Conservation (phyloP, 352 stramenopile species). For the Globisporangium emineosum region DNA sequence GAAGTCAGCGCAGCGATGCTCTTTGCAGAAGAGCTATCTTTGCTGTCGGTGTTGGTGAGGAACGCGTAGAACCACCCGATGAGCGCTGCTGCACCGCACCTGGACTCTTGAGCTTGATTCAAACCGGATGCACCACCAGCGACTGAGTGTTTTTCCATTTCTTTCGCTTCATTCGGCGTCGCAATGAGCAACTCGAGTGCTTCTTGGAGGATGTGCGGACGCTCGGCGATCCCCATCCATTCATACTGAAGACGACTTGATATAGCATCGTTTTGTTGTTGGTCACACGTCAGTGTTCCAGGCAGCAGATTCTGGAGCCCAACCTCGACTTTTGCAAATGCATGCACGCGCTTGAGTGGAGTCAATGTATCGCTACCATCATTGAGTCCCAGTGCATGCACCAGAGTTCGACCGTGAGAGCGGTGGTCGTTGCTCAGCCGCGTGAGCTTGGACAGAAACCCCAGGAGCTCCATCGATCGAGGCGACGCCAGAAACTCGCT, state of each 20-base stretch:
- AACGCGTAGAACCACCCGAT: slow-evolving; percentile 53
- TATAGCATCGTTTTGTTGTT: background rate
- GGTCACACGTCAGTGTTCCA: background rate
- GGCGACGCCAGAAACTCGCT: slow-evolving; percentile 31
- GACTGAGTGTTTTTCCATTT: background rate
- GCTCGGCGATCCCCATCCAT: slow-evolving; percentile 24
- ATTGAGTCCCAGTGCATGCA: slow-evolving; percentile 1
- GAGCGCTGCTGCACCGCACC: slow-evolving; percentile 22
- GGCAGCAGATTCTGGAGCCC: background rate
- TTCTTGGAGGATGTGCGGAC: slow-evolving; percentile 16
- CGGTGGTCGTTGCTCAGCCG: background rate
- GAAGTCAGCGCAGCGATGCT: slow-evolving; percentile 21
- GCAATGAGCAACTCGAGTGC: slow-evolving; percentile 22
- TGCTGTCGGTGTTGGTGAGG: background rate
- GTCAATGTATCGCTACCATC: background rate
- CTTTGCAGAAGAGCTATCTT: slow-evolving; percentile 7
- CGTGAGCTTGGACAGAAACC: slow-evolving; percentile 18
- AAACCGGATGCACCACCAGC: no score
- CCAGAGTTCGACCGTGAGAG: background rate
- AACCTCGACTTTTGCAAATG: background rate
- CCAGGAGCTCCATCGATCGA: slow-evolving; percentile 37
- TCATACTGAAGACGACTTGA: slow-evolving; percentile 7
- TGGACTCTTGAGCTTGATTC: background rate
- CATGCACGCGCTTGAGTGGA: background rate
- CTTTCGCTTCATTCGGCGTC: background rate